Percentiles rank a stretch among this genome's conserved stretches.
phyloP scores from a whole-genome alignment of 352 stramenopile species.

The Globisporangium cederbergense region DNA sequence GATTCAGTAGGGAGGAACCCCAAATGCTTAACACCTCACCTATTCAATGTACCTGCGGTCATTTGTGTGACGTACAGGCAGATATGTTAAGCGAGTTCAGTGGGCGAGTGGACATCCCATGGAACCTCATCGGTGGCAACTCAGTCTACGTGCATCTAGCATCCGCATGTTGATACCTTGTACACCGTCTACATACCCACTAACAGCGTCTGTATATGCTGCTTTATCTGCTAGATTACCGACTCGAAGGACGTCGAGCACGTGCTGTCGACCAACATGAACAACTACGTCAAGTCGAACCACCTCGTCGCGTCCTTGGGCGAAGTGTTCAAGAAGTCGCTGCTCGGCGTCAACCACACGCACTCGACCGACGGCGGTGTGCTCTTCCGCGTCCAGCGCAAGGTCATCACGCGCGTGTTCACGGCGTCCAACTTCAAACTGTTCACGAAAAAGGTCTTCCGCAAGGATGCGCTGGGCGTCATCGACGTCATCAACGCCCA shows the following conservation, averaged over 20 bases:
- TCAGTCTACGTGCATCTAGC: background rate
- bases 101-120: background rate
- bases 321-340: conserved; percentile 60
- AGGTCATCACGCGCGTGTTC: conserved; percentile 85
- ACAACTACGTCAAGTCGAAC: background rate
- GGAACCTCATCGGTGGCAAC: background rate
- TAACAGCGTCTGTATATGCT: too few species aligned
- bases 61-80: conserved; percentile 14
- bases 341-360: conserved; percentile 64
- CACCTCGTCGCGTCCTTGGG: conserved; percentile 25
- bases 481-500: conserved; percentile 16
- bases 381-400: conserved; percentile 69
- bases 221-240: background rate
- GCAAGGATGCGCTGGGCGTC: conserved; percentile 28
- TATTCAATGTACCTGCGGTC: too few species aligned
- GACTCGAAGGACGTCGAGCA: background rate
- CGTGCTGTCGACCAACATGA: conserved; percentile 2
- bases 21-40: too few species aligned
- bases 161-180: background rate
- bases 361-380: conserved; percentile 42
- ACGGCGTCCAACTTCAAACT: conserved; percentile 57
- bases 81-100: background rate
- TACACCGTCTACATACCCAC: too few species aligned
- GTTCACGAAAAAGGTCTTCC: conserved; percentile 43
- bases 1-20: background rate